phyloP scores from a whole-genome alignment of 345 rosid species.

The Zanthoxylum bungeanum region DNA sequence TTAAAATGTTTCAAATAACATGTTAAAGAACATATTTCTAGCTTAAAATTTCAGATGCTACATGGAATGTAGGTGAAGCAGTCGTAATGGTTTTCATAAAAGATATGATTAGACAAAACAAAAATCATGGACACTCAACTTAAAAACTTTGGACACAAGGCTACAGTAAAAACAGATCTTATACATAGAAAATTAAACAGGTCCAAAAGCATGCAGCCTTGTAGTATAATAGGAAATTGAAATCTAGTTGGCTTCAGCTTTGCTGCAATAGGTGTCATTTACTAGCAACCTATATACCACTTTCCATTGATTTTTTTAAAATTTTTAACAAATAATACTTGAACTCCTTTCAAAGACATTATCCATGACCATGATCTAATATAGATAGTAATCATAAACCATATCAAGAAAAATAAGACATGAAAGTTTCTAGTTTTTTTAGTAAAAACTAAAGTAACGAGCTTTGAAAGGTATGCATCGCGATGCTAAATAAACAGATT shows the following conservation, averaged over 20 bases:
- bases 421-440: neutral
- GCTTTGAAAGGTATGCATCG: neutral
- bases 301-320: neutral
- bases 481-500: conserved; percentile 1
- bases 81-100: neutral
- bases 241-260: conserved; percentile 1
- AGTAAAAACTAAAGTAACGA: neutral
- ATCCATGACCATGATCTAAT: neutral
- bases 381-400: neutral
- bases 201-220: neutral
- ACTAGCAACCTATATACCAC: neutral
- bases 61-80: neutral
- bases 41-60: neutral
- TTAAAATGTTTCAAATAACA: neutral
- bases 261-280: neutral
- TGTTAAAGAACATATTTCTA: neutral
- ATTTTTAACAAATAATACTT: neutral
- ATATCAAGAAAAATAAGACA: neutral
- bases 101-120: neutral
- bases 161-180: neutral
- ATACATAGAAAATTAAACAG: neutral
- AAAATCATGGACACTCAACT: neutral
- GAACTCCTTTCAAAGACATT: neutral
- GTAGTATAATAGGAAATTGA: neutral
- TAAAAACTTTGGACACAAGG: neutral